Evolutionary conservation across 2,329 filamentous ascomycete species (phyloP), one percentile per base, ranked within the genome.

Genomic region (Huntiella abstrusa): DNA sequence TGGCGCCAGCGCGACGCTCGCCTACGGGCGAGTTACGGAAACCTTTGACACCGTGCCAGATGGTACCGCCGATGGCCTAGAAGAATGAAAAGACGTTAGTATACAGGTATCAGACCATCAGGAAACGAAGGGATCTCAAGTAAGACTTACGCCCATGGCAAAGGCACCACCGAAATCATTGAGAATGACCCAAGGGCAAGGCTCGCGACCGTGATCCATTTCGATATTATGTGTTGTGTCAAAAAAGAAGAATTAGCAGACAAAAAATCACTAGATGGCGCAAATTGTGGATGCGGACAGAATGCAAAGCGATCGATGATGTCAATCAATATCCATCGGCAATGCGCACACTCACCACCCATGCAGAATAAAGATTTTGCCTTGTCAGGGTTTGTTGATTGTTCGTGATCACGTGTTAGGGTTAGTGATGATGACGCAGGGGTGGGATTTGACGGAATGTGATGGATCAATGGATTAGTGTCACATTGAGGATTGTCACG

Each of bases 131-230:
- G 8, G 6, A 28, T 28, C 2, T 28, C 22, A 28, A 7, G 33
- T 4, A 33, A 5, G 44, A 56, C 83, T 54, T 82, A 91, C 85
- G 56, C 88, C 88, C 88, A 95, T 96, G 60, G 75, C 80, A 59
- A 96, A 95, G 49, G 88, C 91, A 66, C 91, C 91, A 52, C 91
- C 91, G 61, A 96, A 96, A 68, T 98, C 91, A 66, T 87, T 94
- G 55, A 96, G 73, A 54, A 91, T 83, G 59, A 96, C 87, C 80
- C 81, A 96, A 48, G 91, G 91, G 66, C 91, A 96, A 52, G 91
- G 91, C 65, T 96, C 91, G 68, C 91, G 76, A 53, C 83, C 82
- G 71, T 96, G 91, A 77, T 98, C 88, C 82, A 94, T 91, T 45
- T 54, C 52, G 43, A 36, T 13, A 34, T 6, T 16, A 8, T 37